Conservation (phyloP, 2,329 filamentous ascomycete species). For the Xylariaceae sp. region DNA sequence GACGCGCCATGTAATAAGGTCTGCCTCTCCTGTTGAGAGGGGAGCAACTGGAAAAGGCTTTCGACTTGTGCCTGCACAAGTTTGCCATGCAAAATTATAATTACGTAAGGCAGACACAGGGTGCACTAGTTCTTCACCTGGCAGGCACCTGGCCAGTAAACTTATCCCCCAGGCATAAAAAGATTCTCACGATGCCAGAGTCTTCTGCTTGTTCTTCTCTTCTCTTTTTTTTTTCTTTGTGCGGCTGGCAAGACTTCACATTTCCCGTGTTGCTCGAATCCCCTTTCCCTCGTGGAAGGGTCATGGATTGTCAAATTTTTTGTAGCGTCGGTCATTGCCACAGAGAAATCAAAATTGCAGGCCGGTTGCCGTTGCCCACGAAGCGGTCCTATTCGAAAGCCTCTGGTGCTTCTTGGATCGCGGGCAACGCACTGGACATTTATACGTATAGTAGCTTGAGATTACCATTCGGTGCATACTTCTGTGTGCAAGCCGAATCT, state of each 20-base stretch:
- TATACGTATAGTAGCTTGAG: neutral
- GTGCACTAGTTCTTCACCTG: too few species aligned
- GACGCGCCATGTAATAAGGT: too few species aligned
- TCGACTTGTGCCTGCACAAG: too few species aligned
- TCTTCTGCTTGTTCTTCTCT: slow-evolving; percentile 6
- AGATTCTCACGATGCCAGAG: neutral
- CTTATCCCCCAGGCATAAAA: neutral
- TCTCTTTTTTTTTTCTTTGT: slow-evolving; percentile 58
- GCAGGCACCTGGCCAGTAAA: too few species aligned
- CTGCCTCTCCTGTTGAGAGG: too few species aligned
- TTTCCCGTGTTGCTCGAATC: slow-evolving; percentile 78
- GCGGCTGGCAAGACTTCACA: slow-evolving; percentile 69
- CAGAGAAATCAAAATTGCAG: slow-evolving; percentile 66
- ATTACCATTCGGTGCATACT: too few species aligned
- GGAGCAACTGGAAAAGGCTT: too few species aligned
- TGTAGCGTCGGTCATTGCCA: slow-evolving; percentile 71
- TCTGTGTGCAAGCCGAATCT: too few species aligned
- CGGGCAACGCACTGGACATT: slow-evolving; percentile 51
- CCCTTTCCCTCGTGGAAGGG: slow-evolving; percentile 25
- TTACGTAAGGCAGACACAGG: too few species aligned
- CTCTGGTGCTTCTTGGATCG: slow-evolving; percentile 28
- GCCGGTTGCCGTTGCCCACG: slow-evolving; percentile 23
- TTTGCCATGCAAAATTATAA: too few species aligned
- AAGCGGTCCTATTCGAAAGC: slow-evolving; percentile 23
- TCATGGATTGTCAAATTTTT: slow-evolving; percentile 45